Conservation (phyloP, 176 grass and related monocot genomes). For the Aegilops longissima region DNA sequence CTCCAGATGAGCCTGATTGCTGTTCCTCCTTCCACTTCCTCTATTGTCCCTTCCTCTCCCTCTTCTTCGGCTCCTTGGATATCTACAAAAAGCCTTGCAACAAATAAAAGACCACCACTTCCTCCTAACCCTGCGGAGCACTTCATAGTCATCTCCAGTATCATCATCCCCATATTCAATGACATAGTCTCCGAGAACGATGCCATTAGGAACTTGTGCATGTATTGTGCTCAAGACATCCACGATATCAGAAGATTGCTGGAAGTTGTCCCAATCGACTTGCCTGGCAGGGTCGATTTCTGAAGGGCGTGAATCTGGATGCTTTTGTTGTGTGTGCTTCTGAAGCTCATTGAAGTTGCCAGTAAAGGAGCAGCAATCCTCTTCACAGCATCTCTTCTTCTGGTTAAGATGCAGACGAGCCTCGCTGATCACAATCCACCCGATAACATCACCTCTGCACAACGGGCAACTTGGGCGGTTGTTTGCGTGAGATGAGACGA, state of each 20-base stretch:
- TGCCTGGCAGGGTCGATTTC: conserved; percentile 86
- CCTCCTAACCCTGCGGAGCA: conserved; percentile 58
- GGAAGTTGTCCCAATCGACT: conserved; percentile 96
- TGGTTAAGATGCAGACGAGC: conserved; percentile 80
- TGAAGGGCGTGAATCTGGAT: conserved; percentile 88
- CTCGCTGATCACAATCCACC: conserved; percentile 80
- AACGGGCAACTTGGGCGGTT: conserved; percentile 73
- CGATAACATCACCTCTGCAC: conserved; percentile 88
- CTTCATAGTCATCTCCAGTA: conserved; percentile 76
- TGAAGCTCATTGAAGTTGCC: conserved; percentile 91
- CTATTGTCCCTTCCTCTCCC: conserved; percentile 48
- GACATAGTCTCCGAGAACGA: conserved; percentile 94
- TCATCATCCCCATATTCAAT: conserved; percentile 98
- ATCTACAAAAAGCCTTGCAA: conserved; percentile 76
- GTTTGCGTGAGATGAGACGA: conserved; percentile 57
- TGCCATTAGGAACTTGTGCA: conserved; percentile 81
- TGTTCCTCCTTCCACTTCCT: conserved; percentile 57
- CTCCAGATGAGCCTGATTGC: conserved; percentile 55
- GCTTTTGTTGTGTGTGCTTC: conserved; percentile 83
- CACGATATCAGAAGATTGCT: conserved; percentile 94
- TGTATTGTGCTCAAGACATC: conserved; percentile 98
- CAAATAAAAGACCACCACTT: conserved; percentile 92
- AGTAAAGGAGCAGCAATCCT: conserved; percentile 63
- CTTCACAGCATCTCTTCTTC: conserved; percentile 87
- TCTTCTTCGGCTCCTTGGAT: conserved; percentile 68